phyloP scores from a whole-genome alignment of 2,329 filamentous ascomycete genomes.

The Hirsutella rhossiliensis region DNA sequence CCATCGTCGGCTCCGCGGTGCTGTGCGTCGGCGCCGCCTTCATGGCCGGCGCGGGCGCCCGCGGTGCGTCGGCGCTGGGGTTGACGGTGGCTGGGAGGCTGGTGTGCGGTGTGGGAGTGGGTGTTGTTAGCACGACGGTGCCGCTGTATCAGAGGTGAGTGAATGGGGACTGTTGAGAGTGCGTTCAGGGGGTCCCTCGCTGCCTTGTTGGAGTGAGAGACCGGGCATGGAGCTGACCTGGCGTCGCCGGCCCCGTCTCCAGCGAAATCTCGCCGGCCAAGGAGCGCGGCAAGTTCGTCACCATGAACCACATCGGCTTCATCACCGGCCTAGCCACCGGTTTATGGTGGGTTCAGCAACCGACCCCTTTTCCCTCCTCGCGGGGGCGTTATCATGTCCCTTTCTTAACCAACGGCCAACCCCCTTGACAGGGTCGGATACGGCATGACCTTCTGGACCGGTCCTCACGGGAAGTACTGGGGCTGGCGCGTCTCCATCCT shows the following conservation, averaged over 20 bases:
- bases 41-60: not conserved
- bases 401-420: not conserved
- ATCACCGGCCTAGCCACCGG: conserved; percentile 39
- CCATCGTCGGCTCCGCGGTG: conserved; percentile 31
- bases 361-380: too few species aligned
- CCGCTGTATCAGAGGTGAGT: conserved; percentile 36
- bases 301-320: conserved; percentile 47
- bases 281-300: conserved; percentile 41
- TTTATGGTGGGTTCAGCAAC: conserved; percentile 35
- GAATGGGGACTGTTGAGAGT: too few species aligned
- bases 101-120: conserved; percentile 39
- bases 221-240: too few species aligned
- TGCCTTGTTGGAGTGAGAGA: too few species aligned
- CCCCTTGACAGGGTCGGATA: conserved; percentile 37
- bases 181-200: too few species aligned
- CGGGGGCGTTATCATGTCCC: too few species aligned
- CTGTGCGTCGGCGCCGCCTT: conserved; percentile 31
- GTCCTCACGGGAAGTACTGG: conserved; percentile 26
- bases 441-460: conserved; percentile 39
- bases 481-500: conserved; percentile 43
- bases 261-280: conserved; percentile 43
- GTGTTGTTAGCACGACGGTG: conserved; percentile 42
- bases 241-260: too few species aligned
- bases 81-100: conserved; percentile 40
- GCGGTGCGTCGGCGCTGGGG: conserved; percentile 19